Evolutionary conservation across 768 basidiomycete species (phyloP).

Genomic region (Hortiboletus campestris): DNA sequence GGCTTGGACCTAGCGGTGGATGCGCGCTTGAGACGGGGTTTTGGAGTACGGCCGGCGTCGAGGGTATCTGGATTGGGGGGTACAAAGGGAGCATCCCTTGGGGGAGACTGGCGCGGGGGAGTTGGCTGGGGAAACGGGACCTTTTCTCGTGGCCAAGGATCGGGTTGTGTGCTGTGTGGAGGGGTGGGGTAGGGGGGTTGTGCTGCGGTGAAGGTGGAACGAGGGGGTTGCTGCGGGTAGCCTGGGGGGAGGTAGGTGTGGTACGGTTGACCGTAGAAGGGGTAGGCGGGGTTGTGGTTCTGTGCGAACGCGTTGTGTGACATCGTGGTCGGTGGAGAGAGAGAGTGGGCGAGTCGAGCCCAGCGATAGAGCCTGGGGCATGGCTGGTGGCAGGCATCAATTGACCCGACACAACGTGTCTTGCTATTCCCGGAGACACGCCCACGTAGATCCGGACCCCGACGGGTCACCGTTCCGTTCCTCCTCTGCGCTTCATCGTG

Average conservation of each 20-base stretch:
- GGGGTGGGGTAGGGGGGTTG: constrained; percentile 24
- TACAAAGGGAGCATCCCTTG: constrained; percentile 22
- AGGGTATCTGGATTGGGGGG: constrained; percentile 23
- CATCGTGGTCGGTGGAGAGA: constrained; percentile 22
- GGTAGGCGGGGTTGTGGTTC: constrained; percentile 43
- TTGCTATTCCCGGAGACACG: constrained; percentile 35
- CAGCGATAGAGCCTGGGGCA: constrained; percentile 19
- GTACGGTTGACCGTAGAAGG: constrained; percentile 45
- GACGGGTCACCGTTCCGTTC: neutral
- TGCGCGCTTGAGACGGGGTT: constrained; percentile 37
- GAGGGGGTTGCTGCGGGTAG: constrained; percentile 24
- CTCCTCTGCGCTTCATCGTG: neutral
- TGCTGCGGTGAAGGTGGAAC: constrained; percentile 7
- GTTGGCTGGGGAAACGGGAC: constrained; percentile 28
- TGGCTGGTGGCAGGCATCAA: constrained; percentile 17
- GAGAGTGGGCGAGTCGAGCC: neutral
- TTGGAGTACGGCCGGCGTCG: constrained; percentile 23
- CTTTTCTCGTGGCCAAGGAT: constrained; percentile 37
- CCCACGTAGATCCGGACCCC: neutral
- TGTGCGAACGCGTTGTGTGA: constrained; percentile 31
- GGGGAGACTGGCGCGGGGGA: constrained; percentile 17
- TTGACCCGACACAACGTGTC: constrained; percentile 26
- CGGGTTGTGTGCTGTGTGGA: constrained; percentile 32
- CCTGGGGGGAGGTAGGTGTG: constrained; percentile 37
- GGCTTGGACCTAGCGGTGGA: constrained; percentile 27